Conservation (phyloP, 768 basidiomycete species). For the Tylopilus balloui region DNA sequence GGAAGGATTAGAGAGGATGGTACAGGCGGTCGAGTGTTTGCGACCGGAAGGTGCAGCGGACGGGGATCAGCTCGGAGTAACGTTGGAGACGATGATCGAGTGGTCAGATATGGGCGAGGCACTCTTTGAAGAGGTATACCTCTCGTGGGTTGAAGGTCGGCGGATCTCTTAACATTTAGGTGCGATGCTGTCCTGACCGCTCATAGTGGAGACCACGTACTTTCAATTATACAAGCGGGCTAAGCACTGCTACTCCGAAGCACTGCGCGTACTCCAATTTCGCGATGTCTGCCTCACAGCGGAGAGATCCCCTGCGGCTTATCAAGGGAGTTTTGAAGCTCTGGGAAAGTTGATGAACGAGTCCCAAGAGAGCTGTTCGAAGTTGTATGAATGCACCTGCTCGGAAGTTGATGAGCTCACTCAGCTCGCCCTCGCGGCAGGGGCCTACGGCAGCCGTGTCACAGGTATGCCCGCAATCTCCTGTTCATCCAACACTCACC, state of each 20-base stretch:
- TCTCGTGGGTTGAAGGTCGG: conserved; percentile 78
- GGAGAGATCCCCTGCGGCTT: conserved; percentile 21
- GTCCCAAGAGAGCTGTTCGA: conserved; percentile 66
- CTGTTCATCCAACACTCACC: background rate
- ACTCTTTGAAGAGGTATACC: conserved; percentile 61
- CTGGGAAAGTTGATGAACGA: conserved; percentile 77
- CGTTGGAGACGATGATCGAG: conserved; percentile 68
- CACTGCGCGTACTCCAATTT: conserved; percentile 76
- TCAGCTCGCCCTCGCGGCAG: conserved; percentile 57
- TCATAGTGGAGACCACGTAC: conserved; percentile 62
- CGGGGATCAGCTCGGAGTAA: conserved; percentile 55
- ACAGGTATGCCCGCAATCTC: conserved; percentile 49
- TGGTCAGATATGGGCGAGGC: conserved; percentile 53
- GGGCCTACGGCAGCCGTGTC: conserved; percentile 78
- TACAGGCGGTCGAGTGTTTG: conserved; percentile 48
- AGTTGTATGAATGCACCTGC: conserved; percentile 75
- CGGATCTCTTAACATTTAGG: background rate
- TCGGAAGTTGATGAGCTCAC: conserved; percentile 72
- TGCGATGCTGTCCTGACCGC: background rate
- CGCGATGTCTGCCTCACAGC: conserved; percentile 57
- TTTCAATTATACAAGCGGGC: conserved; percentile 84
- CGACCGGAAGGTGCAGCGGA: conserved; percentile 37
- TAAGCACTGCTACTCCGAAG: conserved; percentile 78
- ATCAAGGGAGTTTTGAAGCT: conserved; percentile 34
- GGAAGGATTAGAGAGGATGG: conserved; percentile 44